Percentiles rank a stretch among this genome's conserved stretches.
Evolutionary conservation across 106 monocot species (phyloP).

Genomic region (Dioscorea dumetorum): DNA sequence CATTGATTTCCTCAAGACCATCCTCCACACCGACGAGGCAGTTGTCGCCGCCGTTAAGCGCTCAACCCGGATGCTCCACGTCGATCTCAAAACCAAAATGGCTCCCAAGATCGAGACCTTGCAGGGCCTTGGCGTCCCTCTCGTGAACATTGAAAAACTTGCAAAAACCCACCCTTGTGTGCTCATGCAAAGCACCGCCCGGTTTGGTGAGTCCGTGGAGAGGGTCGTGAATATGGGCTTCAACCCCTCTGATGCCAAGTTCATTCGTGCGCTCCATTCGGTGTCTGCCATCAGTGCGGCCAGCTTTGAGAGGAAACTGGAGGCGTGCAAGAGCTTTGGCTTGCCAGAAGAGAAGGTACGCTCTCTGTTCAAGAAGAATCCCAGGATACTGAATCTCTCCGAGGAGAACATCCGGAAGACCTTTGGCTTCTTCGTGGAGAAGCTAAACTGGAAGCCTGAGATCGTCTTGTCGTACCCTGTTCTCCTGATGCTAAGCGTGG

Average conservation of each 20-base stretch:
- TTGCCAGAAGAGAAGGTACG: slow-evolving; percentile 26
- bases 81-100: slow-evolving; percentile 1
- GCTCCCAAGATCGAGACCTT: slow-evolving; percentile 8
- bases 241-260: slow-evolving; percentile 13
- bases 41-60: slow-evolving; percentile 4
- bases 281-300: slow-evolving; percentile 1
- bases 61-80: slow-evolving; percentile 4
- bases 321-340: slow-evolving; percentile 16
- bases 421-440: slow-evolving; percentile 19
- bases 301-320: slow-evolving; percentile 16
- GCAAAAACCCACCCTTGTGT: background rate
- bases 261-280: slow-evolving; percentile 16
- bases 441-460: too few species aligned
- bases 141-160: slow-evolving; percentile 1
- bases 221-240: slow-evolving; percentile 8
- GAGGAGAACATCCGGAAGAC: slow-evolving; percentile 15
- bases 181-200: background rate
- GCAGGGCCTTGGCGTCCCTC: slow-evolving; percentile 7
- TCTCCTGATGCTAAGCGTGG: slow-evolving; percentile 19
- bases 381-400: background rate
- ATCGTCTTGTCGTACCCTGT: background rate
- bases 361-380: too few species aligned
- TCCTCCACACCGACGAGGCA: too few species aligned
- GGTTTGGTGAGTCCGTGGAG: background rate
- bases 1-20: too few species aligned